phyloP scores from a whole-genome alignment of 768 basidiomycete species.

The Podaxis pistillaris region DNA sequence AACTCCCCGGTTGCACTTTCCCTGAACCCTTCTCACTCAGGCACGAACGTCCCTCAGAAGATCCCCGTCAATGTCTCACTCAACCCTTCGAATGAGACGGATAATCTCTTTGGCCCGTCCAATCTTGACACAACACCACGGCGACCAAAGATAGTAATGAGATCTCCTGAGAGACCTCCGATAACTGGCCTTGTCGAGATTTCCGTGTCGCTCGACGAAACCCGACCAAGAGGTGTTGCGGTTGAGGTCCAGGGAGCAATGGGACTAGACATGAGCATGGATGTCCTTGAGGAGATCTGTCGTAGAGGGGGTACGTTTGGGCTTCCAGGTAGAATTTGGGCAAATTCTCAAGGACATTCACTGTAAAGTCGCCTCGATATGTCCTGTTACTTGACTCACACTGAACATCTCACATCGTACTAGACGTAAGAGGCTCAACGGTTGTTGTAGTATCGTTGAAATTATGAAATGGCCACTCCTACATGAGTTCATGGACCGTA shows the following conservation, averaged over 20 bases:
- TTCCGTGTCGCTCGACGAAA: slow-evolving; percentile 58
- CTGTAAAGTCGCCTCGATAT: neutral
- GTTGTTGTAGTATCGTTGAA: too few species aligned
- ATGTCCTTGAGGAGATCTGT: slow-evolving; percentile 65
- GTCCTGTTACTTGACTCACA: too few species aligned
- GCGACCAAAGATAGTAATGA: slow-evolving; percentile 60
- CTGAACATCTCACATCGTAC: too few species aligned
- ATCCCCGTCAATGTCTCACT: slow-evolving; percentile 77
- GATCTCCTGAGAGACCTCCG: slow-evolving; percentile 62
- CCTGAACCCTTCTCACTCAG: slow-evolving; percentile 29
- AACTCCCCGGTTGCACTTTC: neutral
- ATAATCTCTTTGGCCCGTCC: slow-evolving; percentile 43
- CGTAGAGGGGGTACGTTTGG: slow-evolving; percentile 72
- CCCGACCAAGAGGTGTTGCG: slow-evolving; percentile 49
- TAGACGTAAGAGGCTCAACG: too few species aligned
- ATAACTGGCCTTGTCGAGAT: slow-evolving; percentile 67
- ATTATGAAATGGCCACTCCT: too few species aligned
- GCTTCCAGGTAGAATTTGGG: slow-evolving; percentile 67
- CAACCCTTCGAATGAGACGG: slow-evolving; percentile 39
- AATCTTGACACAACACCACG: slow-evolving; percentile 37
- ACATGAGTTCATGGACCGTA: too few species aligned
- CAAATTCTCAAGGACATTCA: slow-evolving; percentile 29
- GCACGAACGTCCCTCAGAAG: slow-evolving; percentile 49
- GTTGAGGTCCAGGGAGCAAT: slow-evolving; percentile 61
- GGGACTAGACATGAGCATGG: slow-evolving; percentile 50